phyloP scores from a whole-genome alignment of 2,329 filamentous ascomycete species.

The Cladosporium sp. region DNA sequence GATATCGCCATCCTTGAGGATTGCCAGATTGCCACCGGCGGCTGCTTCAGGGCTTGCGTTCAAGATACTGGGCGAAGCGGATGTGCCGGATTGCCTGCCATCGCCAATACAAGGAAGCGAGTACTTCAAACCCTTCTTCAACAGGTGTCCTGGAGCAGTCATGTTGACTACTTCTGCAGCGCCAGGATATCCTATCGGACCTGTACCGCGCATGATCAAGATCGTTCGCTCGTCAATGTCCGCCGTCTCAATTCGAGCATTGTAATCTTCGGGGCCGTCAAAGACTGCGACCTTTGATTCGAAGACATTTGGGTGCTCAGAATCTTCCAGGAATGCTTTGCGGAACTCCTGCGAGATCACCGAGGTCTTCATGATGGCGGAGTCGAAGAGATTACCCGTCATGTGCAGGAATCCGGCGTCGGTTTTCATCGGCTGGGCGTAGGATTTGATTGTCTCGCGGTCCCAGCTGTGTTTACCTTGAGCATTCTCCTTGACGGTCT shows the following conservation, averaged over 20 bases:
- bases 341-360: conserved; percentile 34
- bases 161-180: conserved; percentile 39
- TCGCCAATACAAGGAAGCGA: conserved; percentile 55
- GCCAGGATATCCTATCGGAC: conserved; percentile 36
- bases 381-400: conserved; percentile 36
- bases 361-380: conserved; percentile 37
- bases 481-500: conserved; percentile 49
- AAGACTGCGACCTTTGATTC: conserved; percentile 35
- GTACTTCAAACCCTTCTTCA: conserved; percentile 42
- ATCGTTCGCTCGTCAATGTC: conserved; percentile 35
- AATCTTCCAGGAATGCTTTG: conserved; percentile 33
- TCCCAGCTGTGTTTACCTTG: conserved; percentile 53
- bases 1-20: conserved; percentile 53
- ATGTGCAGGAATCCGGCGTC: conserved; percentile 53
- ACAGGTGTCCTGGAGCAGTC: conserved; percentile 34
- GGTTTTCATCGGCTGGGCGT: conserved; percentile 49
- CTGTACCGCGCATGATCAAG: conserved; percentile 36
- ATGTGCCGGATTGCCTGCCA: conserved; percentile 58
- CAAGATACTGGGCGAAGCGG: conserved; percentile 57
- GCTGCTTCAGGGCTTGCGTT: conserved; percentile 59
- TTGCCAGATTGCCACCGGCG: conserved; percentile 55
- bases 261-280: conserved; percentile 37
- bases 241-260: conserved; percentile 33
- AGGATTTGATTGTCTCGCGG: conserved; percentile 50
- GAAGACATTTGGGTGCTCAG: conserved; percentile 33